Evolutionary conservation across 306 rosid species (phyloP).

Genomic region (Adenanthera pavonina): DNA sequence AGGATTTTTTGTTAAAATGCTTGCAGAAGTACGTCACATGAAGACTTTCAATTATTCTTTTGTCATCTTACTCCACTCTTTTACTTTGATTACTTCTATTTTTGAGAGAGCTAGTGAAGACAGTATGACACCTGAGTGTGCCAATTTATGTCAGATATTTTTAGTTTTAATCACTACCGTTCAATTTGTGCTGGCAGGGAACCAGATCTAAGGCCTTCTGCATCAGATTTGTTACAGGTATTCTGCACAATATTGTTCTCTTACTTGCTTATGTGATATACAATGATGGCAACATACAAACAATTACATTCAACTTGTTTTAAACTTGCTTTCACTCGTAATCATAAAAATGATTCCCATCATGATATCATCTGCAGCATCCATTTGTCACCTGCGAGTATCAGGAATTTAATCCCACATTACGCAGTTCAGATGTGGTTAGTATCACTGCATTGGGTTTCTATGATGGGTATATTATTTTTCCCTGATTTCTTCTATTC

Average conservation of each 20-base stretch:
- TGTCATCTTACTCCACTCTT: neutral
- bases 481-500: slow-evolving; percentile 25
- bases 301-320: neutral
- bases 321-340: slow-evolving; percentile 25
- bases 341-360: slow-evolving; percentile 30
- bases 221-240: slow-evolving; percentile 85
- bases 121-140: slow-evolving; percentile 31
- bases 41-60: slow-evolving; percentile 28
- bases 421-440: slow-evolving; percentile 64
- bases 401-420: slow-evolving; percentile 55
- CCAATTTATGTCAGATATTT: slow-evolving; percentile 14
- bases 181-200: slow-evolving; percentile 76
- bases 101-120: slow-evolving; percentile 26
- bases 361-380: slow-evolving; percentile 62
- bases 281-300: neutral
- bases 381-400: slow-evolving; percentile 74
- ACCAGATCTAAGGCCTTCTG: slow-evolving; percentile 77
- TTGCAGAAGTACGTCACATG: slow-evolving; percentile 68
- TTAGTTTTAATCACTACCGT: slow-evolving; percentile 36
- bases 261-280: slow-evolving; percentile 15
- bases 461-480: slow-evolving; percentile 33
- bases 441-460: slow-evolving; percentile 37
- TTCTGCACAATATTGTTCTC: slow-evolving; percentile 30
- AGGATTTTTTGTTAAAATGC: slow-evolving; percentile 85
- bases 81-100: slow-evolving; percentile 27